Evolutionary conservation across 441 rosid genomes (phyloP), one percentile per base, ranked within the genome.

Genomic region (Melastoma candidum): DNA sequence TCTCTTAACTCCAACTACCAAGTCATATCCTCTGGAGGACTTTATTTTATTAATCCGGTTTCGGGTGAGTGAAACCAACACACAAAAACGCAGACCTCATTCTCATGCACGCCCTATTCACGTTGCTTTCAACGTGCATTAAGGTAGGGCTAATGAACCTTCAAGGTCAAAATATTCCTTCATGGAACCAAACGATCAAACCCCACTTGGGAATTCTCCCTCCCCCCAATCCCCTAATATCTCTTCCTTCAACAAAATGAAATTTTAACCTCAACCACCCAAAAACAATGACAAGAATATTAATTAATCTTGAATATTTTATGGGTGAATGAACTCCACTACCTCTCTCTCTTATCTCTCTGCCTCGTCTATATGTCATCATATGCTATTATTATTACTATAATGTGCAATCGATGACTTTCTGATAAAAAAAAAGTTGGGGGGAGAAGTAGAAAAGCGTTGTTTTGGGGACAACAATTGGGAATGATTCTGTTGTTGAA

Each of bases 31-130:
- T 17, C 22, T 17, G 22, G 22, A 17, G 22, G 22, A 17, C 22
- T 17, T 17, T 17, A 17, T 17, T 17, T 17, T 17, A 17, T 17
- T 17, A 17, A 17, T 17, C 22, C 22, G 22, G 22, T 17, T 17
- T 17, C 22, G 22, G 22, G 22, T 17, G 22, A 17, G 22, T 17
- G 22, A 17, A 17, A 17, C 22, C 22, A 17, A 53, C 4, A 32
- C 27, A 1, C 29, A 17, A 17, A 17, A 17, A 3, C 12, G 12
- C 12, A 13, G 12, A 53, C 24, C 32, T 46, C n/a, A 1, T 10
- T 73, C 74, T 72, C 82, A 84, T 73, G 92, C 97, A 87, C 87
- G 92, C 81, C 87, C 77, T 51, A 68, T 63, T 69, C 87, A 84
- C 77, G 77, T 76, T 58, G 69, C 63, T 70, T 65, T 67, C 71